These are phyloP conservation scores for Xylogone sp. DNA, from an alignment of 2,329 filamentous ascomycete species.

Conservation along the genomic window DNA sequence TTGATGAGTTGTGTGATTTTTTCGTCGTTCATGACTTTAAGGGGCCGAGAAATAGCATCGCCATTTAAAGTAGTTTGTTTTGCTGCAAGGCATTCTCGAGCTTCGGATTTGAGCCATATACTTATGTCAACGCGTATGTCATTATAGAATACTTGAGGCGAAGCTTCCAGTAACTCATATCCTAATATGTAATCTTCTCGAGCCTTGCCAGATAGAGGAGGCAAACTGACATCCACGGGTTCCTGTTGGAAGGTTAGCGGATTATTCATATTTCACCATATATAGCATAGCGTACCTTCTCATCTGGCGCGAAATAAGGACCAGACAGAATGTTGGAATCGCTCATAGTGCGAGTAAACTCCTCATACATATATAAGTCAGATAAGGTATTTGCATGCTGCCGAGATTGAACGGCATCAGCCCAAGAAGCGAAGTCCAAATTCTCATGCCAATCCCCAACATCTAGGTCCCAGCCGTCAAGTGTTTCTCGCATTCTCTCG, in stretches of 20 bases:
- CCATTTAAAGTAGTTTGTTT: slow-evolving; percentile 17
- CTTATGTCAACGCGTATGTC: slow-evolving; percentile 18
- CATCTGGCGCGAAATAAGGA: slow-evolving; percentile 18
- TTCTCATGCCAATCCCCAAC: slow-evolving; percentile 52
- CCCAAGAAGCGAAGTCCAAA: slow-evolving; percentile 36
- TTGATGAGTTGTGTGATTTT: slow-evolving; percentile 19
- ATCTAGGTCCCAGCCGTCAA: slow-evolving; percentile 66
- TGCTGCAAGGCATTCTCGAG: slow-evolving; percentile 22
- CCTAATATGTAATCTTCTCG: slow-evolving; percentile 51
- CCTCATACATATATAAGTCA: slow-evolving; percentile 47
- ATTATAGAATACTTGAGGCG: slow-evolving; percentile 23
- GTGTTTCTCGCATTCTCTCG: slow-evolving; percentile 60
- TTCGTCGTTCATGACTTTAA: slow-evolving; percentile 18
- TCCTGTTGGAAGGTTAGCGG: slow-evolving; percentile 14
- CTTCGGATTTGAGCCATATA: slow-evolving; percentile 23
- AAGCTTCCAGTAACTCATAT: slow-evolving; percentile 48
- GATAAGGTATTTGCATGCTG: slow-evolving; percentile 21
- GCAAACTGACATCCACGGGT: slow-evolving; percentile 19
- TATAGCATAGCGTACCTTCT: slow-evolving; percentile 18
- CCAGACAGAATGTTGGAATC: slow-evolving; percentile 54
- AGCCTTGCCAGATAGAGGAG: slow-evolving; percentile 38
- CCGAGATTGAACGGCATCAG: slow-evolving; percentile 21
- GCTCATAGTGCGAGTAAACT: slow-evolving; percentile 58
- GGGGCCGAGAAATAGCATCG: slow-evolving; percentile 16
- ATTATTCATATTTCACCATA: too few species aligned